These are phyloP conservation scores for Barnettozyma salicaria DNA, from an alignment of 805 yeast genomes.

Conservation along the genomic window DNA sequence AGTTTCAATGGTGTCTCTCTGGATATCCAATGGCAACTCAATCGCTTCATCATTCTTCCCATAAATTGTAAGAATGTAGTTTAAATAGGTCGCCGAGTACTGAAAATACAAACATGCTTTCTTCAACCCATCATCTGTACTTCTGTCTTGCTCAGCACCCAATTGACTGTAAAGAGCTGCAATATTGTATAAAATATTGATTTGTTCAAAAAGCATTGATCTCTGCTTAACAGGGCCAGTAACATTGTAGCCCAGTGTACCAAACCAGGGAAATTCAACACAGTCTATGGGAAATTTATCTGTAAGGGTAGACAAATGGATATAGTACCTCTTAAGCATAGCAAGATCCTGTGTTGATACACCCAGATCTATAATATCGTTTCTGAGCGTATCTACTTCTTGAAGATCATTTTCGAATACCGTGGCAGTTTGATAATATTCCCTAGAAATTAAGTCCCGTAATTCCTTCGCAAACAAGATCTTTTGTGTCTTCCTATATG, in stretches of 20 bases:
- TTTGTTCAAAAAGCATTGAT: constrained; percentile 53
- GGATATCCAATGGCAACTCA: constrained; percentile 41
- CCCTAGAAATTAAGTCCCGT: constrained; percentile 40
- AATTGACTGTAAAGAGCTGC: constrained; percentile 57
- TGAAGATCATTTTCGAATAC: constrained; percentile 38
- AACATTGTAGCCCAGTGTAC: constrained; percentile 53
- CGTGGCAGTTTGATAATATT: constrained; percentile 39
- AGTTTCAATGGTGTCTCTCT: constrained; percentile 42
- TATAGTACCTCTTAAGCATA: constrained; percentile 40
- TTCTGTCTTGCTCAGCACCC: constrained; percentile 42
- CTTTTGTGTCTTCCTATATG: constrained; percentile 41
- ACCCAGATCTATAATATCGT: constrained; percentile 32
- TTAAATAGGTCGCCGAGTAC: constrained; percentile 68
- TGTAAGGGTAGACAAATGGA: constrained; percentile 37
- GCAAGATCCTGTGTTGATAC: constrained; percentile 33
- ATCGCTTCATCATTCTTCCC: constrained; percentile 12
- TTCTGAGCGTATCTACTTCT: constrained; percentile 40
- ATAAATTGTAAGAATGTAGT: constrained; percentile 54
- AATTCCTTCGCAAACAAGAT: constrained; percentile 36
- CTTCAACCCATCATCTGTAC: constrained; percentile 49
- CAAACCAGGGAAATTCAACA: constrained; percentile 65
- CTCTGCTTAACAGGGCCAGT: constrained; percentile 39
- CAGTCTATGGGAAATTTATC: constrained; percentile 60
- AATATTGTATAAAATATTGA: constrained; percentile 61
- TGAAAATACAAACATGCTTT: constrained; percentile 62